Evolutionary conservation across 148 eudicot genomes (phyloP).

Genomic region (Vaccinium myrtillus): DNA sequence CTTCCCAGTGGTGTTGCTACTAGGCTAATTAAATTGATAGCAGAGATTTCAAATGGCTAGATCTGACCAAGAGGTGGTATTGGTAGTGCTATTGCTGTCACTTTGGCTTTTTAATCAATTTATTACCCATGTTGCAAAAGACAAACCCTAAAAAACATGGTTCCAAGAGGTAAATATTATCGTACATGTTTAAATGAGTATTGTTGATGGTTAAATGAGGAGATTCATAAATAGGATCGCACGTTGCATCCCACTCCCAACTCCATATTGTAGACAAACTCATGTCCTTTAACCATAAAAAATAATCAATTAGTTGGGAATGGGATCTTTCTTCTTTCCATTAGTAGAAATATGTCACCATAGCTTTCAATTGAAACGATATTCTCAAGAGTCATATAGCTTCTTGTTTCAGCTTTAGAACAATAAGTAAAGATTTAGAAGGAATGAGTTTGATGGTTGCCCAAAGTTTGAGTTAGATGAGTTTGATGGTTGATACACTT

Average conservation of each 20-base stretch:
- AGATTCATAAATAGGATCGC: not conserved
- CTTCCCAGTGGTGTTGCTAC: not conserved
- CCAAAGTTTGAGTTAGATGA: not conserved
- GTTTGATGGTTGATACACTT: not conserved
- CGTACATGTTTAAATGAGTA: not conserved
- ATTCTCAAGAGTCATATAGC: not conserved
- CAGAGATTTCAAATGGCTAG: not conserved
- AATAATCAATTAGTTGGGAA: not conserved
- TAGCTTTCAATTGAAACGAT: not conserved
- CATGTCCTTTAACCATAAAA: not conserved
- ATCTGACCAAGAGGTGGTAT: not conserved
- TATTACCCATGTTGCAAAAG: not conserved
- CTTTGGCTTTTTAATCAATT: not conserved
- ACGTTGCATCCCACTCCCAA: not conserved
- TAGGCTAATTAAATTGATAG: not conserved
- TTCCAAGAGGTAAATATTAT: not conserved
- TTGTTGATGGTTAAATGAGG: not conserved
- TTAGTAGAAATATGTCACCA: not conserved
- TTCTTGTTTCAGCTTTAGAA: not conserved
- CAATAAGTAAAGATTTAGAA: not conserved
- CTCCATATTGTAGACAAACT: not conserved
- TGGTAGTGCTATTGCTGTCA: not conserved
- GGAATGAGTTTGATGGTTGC: not conserved
- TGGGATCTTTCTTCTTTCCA: not conserved
- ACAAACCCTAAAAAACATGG: not conserved